These are phyloP conservation scores for Megacollybia platyphylla DNA, from an alignment of 1,284 basidiomycete genomes.

Conservation along the genomic window DNA sequence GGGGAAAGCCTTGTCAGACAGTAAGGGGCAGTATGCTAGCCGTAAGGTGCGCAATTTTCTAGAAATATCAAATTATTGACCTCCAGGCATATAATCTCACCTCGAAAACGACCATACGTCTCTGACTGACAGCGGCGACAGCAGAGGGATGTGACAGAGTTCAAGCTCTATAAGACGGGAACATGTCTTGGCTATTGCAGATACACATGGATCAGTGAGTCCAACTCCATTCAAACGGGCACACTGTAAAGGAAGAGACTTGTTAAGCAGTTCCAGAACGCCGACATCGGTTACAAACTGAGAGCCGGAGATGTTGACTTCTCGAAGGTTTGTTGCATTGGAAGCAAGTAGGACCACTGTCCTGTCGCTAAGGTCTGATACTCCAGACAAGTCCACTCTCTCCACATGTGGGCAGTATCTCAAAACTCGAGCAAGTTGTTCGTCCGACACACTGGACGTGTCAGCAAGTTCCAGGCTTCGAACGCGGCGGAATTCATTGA, in stretches of 20 bases:
- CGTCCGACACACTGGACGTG: conserved; percentile 39
- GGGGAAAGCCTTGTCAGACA: conserved; percentile 78
- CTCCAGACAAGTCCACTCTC: conserved; percentile 61
- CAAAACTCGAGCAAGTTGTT: conserved; percentile 52
- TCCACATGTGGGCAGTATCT: conserved; percentile 57
- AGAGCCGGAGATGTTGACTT: conserved; percentile 74
- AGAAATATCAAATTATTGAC: conserved; percentile 7
- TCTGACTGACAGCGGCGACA: conserved; percentile 62
- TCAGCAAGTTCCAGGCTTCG: conserved; percentile 39
- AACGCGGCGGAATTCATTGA: conserved; percentile 41
- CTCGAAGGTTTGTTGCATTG: conserved; percentile 56
- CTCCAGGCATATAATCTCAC: conserved; percentile 14
- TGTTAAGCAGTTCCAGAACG: conserved; percentile 55
- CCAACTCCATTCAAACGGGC: conserved; percentile 62
- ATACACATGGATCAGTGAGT: conserved; percentile 67
- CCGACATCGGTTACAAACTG: conserved; percentile 64
- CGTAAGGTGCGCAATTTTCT: conserved; percentile 68
- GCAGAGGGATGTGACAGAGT: conserved; percentile 57
- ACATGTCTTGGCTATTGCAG: conserved; percentile 63
- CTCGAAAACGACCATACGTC: conserved; percentile 74
- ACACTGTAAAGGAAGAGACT: conserved; percentile 59
- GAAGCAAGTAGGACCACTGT: conserved; percentile 54
- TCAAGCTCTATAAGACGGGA: conserved; percentile 77
- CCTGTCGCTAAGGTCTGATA: conserved; percentile 54
- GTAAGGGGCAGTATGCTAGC: conserved; percentile 54